Conservation (phyloP, 371 early-diverging fungal species). For the Actinomortierella ambigua region DNA sequence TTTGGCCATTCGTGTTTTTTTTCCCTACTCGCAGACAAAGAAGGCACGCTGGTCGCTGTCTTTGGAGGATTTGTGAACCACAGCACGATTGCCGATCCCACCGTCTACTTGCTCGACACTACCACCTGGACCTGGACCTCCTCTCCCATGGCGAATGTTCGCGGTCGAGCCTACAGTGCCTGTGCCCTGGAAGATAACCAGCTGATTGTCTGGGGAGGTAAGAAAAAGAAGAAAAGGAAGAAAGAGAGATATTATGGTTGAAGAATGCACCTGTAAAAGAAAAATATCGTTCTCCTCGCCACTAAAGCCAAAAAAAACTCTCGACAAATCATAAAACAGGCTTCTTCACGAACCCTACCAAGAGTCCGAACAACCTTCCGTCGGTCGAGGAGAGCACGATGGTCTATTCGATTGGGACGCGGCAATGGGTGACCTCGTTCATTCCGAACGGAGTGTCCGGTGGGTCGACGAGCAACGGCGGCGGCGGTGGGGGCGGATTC, state of each 20-base stretch:
- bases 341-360: slow-evolving; percentile 17
- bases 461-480: neutral
- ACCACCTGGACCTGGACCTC: slow-evolving; percentile 22
- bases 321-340: no score
- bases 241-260: neutral
- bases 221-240: neutral
- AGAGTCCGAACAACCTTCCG: slow-evolving; percentile 17
- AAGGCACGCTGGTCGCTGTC: slow-evolving; percentile 15
- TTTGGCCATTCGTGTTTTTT: no score
- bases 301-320: no score
- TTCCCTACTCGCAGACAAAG: neutral
- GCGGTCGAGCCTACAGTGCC: slow-evolving; percentile 18
- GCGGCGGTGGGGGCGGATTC: slow-evolving; percentile 4
- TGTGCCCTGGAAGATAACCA: slow-evolving; percentile 19
- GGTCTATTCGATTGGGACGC: slow-evolving; percentile 12
- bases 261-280: no score
- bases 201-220: slow-evolving; percentile 34
- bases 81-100: slow-evolving; percentile 16
- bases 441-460: neutral
- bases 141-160: neutral
- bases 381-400: slow-evolving; percentile 21
- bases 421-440: slow-evolving; percentile 23
- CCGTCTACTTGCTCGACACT: slow-evolving; percentile 22
- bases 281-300: no score
- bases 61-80: slow-evolving; percentile 16